phyloP scores from a whole-genome alignment of 306 rosid species.

The Heteromeles arbutifolia region DNA sequence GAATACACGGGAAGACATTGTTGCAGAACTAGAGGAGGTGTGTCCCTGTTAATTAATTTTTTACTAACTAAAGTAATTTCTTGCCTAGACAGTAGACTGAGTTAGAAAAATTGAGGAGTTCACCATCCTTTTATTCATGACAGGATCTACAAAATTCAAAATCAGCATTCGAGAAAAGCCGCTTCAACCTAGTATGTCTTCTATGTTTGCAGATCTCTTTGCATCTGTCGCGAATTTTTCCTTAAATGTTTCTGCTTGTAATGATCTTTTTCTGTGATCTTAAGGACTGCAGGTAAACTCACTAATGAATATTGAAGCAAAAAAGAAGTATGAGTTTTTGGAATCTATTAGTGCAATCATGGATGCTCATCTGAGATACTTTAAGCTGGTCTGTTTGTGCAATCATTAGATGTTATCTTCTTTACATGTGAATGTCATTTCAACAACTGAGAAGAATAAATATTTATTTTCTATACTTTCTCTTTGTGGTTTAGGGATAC shows the following conservation, averaged over 20 bases:
- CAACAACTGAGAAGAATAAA: constrained; percentile 20
- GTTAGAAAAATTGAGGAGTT: constrained; percentile 11
- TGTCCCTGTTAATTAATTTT: background rate
- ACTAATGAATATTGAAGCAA: constrained; percentile 82
- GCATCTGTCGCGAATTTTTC: constrained; percentile 1
- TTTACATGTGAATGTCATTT: constrained; percentile 15
- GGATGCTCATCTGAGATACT: constrained; percentile 97
- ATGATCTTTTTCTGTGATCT: constrained; percentile 38
- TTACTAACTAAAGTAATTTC: constrained; percentile 2
- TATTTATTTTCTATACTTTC: background rate
- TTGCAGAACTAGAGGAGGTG: constrained; percentile 92
- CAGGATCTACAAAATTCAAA: constrained; percentile 95
- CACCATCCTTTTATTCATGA: constrained; percentile 18
- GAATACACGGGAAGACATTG: constrained; percentile 74
- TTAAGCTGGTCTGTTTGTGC: constrained; percentile 73
- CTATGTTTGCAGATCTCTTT: constrained; percentile 20
- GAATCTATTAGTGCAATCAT: constrained; percentile 96
- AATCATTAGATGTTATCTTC: constrained; percentile 12
- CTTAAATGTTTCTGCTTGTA: constrained; percentile 16
- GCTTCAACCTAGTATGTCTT: constrained; percentile 92
- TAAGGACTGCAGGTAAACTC: constrained; percentile 95
- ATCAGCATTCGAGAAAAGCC: constrained; percentile 91
- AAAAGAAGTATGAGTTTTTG: constrained; percentile 91
- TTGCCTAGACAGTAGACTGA: background rate
- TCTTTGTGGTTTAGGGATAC: constrained; percentile 41